Conservation (phyloP, 345 rosid genomes). For the Melaleuca alternifolia region DNA sequence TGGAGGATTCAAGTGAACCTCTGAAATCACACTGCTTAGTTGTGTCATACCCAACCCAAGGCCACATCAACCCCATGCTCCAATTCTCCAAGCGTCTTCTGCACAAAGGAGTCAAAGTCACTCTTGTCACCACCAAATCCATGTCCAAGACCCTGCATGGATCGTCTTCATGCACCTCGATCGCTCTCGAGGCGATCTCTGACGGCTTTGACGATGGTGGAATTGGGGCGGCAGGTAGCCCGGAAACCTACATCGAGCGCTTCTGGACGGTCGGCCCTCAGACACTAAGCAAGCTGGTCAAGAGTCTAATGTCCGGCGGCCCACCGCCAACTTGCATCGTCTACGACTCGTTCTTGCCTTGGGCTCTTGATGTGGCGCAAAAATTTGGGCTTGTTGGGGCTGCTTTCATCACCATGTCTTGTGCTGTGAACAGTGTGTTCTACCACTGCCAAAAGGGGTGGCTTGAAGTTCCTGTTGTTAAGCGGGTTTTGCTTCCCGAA, state of each 20-base stretch:
- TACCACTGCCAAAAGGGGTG: not conserved
- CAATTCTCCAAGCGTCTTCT: not conserved
- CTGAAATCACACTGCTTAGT: not conserved
- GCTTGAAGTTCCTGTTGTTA: not conserved
- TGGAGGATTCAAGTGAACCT: not conserved
- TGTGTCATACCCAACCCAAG: not conserved
- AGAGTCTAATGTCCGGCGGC: not conserved
- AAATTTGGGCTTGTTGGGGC: not conserved
- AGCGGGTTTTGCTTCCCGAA: not conserved
- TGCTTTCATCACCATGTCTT: not conserved
- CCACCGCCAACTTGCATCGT: not conserved
- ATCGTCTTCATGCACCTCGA: not conserved
- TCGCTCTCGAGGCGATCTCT: not conserved
- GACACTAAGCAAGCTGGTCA: not conserved
- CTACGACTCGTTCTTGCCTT: not conserved
- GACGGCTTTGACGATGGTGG: not conserved
- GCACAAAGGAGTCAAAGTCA: not conserved
- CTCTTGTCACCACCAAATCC: not conserved
- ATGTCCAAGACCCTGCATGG: not conserved
- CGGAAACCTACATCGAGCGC: not conserved
- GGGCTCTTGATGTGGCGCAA: not conserved
- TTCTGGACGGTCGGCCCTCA: not conserved
- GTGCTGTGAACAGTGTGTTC: not conserved
- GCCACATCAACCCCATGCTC: not conserved
- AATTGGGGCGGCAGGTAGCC: not conserved